Percentiles rank a stretch among this genome's conserved stretches.
These are phyloP conservation scores for Cercospora janseana DNA, from an alignment of 2,329 filamentous ascomycete genomes.

Conservation along the genomic window DNA sequence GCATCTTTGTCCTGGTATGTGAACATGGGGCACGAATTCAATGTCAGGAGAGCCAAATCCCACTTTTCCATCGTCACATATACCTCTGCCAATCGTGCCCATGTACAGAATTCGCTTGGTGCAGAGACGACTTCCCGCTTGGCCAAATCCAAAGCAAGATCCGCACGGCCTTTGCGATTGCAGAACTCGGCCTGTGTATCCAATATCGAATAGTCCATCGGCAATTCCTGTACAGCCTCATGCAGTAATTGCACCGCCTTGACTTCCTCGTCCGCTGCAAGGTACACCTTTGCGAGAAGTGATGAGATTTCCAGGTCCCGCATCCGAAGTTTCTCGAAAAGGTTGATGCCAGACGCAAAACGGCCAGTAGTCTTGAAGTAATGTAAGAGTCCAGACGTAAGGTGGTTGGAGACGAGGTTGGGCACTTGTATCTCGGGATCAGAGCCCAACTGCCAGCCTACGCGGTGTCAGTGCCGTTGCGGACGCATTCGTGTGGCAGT, in stretches of 20 bases:
- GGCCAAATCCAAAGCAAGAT: slow-evolving; percentile 86
- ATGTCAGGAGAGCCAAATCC: slow-evolving; percentile 89
- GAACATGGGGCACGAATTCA: slow-evolving; percentile 99
- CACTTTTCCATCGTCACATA: slow-evolving; percentile 94
- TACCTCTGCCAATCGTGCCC: slow-evolving; percentile 88
- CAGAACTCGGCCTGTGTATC: slow-evolving; percentile 93
- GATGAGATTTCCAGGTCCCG: slow-evolving; percentile 94
- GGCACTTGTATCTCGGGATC: slow-evolving; percentile 97
- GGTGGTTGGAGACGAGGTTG: slow-evolving; percentile 92
- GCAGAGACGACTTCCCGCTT: slow-evolving; percentile 93
- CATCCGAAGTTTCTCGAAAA: slow-evolving; percentile 91
- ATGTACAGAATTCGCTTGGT: slow-evolving; percentile 94
- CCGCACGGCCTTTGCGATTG: slow-evolving; percentile 79
- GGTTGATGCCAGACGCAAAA: slow-evolving; percentile 91
- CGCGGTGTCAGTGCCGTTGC: slow-evolving; percentile 9
- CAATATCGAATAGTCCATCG: slow-evolving; percentile 96
- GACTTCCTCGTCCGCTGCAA: slow-evolving; percentile 97
- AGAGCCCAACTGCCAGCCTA: slow-evolving; percentile 91
- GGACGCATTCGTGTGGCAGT: not conserved
- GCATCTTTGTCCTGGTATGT: slow-evolving; percentile 99
- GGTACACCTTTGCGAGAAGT: slow-evolving; percentile 81
- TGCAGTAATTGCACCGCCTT: slow-evolving; percentile 85
- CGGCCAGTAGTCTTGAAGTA: slow-evolving; percentile 95
- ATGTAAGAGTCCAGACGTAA: slow-evolving; percentile 87
- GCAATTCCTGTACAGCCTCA: slow-evolving; percentile 81